A percentile compares a stretch with the other conserved stretches of the same genome.
phyloP scores from a whole-genome alignment of 1,284 basidiomycete genomes.

The Fomes fomentarius region DNA sequence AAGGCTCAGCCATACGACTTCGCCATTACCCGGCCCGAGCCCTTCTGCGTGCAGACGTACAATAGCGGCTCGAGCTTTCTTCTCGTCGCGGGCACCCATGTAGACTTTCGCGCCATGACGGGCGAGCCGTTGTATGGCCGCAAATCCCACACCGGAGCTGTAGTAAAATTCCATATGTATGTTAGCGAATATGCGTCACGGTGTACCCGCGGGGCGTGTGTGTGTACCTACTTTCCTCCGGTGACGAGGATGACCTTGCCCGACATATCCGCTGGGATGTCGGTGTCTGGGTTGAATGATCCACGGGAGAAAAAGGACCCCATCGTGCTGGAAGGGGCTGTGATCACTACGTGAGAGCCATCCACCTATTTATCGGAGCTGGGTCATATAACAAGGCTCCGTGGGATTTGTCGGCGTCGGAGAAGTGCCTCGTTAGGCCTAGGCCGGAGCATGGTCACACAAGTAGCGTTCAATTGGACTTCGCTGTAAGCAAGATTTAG shows the following conservation, averaged over 20 bases:
- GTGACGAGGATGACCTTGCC: constrained; percentile 46
- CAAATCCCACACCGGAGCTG: constrained; percentile 43
- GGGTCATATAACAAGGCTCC: too few species aligned
- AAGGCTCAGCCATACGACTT: constrained; percentile 47
- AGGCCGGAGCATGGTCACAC: too few species aligned
- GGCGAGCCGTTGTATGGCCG: constrained; percentile 41
- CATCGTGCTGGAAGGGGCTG: too few species aligned
- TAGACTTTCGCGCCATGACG: constrained; percentile 48
- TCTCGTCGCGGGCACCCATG: constrained; percentile 42
- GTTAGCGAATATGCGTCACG: neutral
- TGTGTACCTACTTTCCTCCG: constrained; percentile 44
- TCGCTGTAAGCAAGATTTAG: too few species aligned
- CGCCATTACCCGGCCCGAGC: constrained; percentile 36
- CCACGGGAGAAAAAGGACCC: too few species aligned
- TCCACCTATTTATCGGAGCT: too few species aligned
- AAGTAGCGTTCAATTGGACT: too few species aligned
- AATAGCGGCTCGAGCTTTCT: constrained; percentile 43
- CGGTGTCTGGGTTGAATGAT: constrained; percentile 27
- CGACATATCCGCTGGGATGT: constrained; percentile 38
- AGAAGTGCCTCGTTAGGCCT: too few species aligned
- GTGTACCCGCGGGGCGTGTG: too few species aligned
- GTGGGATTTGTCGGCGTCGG: too few species aligned
- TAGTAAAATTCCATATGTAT: neutral
- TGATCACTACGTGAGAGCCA: too few species aligned
- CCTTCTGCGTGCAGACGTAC: constrained; percentile 38